A percentile compares a stretch with the other conserved stretches of the same genome.
Conservation (phyloP, 2,329 filamentous ascomycete genomes). For the Hypoxylon sp. region DNA sequence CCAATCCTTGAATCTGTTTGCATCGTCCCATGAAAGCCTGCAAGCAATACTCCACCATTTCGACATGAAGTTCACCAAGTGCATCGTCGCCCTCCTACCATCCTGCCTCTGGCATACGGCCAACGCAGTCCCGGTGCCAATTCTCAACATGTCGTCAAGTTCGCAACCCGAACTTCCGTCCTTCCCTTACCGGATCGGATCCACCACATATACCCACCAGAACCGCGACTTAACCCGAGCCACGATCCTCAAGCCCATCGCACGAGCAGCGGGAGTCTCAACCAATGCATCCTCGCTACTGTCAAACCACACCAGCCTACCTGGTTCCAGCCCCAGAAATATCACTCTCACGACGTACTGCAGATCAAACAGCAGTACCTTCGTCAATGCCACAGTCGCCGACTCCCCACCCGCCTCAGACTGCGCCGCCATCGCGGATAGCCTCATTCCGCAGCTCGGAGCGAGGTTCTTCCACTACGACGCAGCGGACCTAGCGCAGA, state of each 20-base stretch:
- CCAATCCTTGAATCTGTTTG: background rate
- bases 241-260: background rate
- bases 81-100: background rate
- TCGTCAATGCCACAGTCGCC: conserved; percentile 20
- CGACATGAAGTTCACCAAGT: conserved; percentile 15
- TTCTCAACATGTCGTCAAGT: background rate
- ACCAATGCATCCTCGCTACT: background rate
- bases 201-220: background rate
- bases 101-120: conserved; percentile 25
- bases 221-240: background rate
- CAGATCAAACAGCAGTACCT: conserved; percentile 6
- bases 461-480: conserved; percentile 5
- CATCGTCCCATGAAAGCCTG: background rate
- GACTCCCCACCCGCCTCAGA: conserved; percentile 15
- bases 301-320: background rate
- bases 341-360: conserved; percentile 4
- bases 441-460: background rate
- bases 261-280: background rate
- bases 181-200: background rate
- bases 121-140: conserved; percentile 2
- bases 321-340: background rate
- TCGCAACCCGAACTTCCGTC: background rate
- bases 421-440: conserved; percentile 23
- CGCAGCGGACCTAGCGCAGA: background rate
- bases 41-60: background rate